A percentile compares a stretch with the other conserved stretches of the same genome.
Conservation (phyloP, 805 yeast species). For the Saccharomycopsis sp. region DNA sequence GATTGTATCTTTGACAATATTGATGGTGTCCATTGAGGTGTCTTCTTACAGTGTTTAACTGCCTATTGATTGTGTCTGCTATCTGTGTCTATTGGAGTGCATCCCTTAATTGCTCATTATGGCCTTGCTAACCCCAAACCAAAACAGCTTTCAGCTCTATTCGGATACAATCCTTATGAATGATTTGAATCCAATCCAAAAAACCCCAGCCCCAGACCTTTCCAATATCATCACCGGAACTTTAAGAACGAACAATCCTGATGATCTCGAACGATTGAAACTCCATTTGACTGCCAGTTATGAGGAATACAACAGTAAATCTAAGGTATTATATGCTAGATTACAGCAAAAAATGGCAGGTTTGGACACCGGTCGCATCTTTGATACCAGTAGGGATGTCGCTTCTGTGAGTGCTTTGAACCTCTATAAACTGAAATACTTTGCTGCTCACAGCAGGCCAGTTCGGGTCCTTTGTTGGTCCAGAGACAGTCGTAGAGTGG, state of each 20-base stretch:
- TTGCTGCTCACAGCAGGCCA: slow-evolving; percentile 54
- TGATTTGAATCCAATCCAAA: background rate
- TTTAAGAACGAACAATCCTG: background rate
- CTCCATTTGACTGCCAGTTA: background rate
- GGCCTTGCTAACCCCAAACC: background rate
- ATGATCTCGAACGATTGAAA: background rate
- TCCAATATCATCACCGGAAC: background rate
- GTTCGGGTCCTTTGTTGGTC: slow-evolving; percentile 67
- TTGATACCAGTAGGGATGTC: slow-evolving; percentile 8
- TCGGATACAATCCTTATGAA: background rate
- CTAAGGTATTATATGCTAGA: background rate
- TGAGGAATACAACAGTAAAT: background rate
- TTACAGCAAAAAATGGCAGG: slow-evolving; percentile 3
- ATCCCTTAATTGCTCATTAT: background rate
- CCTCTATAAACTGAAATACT: slow-evolving; percentile 1
- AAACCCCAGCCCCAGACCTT: too few species aligned
- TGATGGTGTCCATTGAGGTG: too few species aligned
- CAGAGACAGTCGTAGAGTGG: slow-evolving; percentile 47
- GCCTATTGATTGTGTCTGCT: too few species aligned
- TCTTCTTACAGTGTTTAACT: too few species aligned
- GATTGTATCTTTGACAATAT: too few species aligned
- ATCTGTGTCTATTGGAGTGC: too few species aligned
- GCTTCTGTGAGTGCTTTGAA: slow-evolving; percentile 5
- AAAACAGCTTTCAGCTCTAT: background rate
- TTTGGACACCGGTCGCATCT: slow-evolving; percentile 8